Base-by-base conservation (phyloP, 2,329 filamentous ascomycete species). In the Trichoderma gracile region DNA sequence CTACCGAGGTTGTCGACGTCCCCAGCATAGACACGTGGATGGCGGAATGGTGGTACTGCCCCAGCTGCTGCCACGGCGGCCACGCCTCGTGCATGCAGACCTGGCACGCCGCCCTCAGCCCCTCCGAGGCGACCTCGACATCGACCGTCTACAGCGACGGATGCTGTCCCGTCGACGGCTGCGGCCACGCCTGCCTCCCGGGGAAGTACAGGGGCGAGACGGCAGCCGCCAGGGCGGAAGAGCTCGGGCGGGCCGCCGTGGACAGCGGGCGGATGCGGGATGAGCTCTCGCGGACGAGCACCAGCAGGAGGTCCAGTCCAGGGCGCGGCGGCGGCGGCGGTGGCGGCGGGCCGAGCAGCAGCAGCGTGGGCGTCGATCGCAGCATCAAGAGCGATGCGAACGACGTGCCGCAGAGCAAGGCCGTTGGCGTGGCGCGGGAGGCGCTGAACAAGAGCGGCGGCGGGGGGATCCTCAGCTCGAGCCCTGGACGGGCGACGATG, bases 111-210 rank as follows among this genome's bases (percentile, higher is more conserved):
- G 71, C 78, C 6, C 63, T 72, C 2, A 70, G 69, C 38, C 68
- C 75, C 12, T 21, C 64, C 40, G 68, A 69, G 19, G 64, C 64
- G 9, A 33, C 67, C 5, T 65, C 67, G 5, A 66, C 67, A 0
- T 67, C 72, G 0, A 66, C 69, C 33, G 75, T 75, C 23, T 78
- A 73, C 67, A 82, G 81, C 38, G 84, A 82, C 54, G 86, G 86
- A 0, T 87, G 82, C 72, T 89, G 86, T 67, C 86, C 86, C 1
- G 74, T 87, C n/a, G 85, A 88, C 67, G 86, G 86, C 0, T 89
- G 86, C 70, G 82, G 86, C 3, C 86, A 89, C 69, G 84, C 84
- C 30, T 89, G 86, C 66, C 78, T 89, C 0, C 85, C 85, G 0
- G 84, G 85, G 0, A 77, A 77, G 42, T 87, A 85, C 75, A 79